Percentiles rank a stretch among this genome's conserved stretches.
Evolutionary conservation across 345 rosid species (phyloP).

Genomic region (rapeseed (Brassica napus)): DNA sequence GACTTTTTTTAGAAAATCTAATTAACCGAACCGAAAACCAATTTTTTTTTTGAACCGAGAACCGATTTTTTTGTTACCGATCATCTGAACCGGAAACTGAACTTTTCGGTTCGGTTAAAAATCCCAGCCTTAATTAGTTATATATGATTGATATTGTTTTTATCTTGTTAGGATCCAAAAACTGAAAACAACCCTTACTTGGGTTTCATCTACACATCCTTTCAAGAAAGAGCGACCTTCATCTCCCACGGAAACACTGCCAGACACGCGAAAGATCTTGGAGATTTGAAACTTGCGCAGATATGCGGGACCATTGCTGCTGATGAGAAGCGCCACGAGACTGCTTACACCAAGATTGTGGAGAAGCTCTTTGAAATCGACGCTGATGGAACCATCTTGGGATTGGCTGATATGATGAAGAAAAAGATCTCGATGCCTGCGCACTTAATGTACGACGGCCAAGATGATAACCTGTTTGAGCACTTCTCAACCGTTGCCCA

Average conservation of each 20-base stretch:
- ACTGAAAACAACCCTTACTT: conserved; percentile 75
- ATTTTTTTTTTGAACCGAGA: too few species aligned
- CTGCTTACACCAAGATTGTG: conserved; percentile 67
- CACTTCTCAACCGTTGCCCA: conserved; percentile 69
- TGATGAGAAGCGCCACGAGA: conserved; percentile 73
- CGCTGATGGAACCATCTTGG: conserved; percentile 58
- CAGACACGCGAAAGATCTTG: conserved; percentile 58
- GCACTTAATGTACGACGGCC: conserved; percentile 67
- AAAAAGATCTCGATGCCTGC: conserved; percentile 51
- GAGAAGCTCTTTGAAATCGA: conserved; percentile 73
- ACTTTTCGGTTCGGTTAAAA: too few species aligned
- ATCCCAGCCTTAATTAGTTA: too few species aligned
- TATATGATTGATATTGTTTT: neutral
- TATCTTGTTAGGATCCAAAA: conserved; percentile 56
- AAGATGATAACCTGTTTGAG: conserved; percentile 59
- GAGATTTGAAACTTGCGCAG: conserved; percentile 64
- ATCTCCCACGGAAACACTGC: conserved; percentile 81
- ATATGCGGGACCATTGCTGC: conserved; percentile 69
- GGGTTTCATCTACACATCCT: conserved; percentile 74
- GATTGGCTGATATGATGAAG: conserved; percentile 69
- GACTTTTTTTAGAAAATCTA: too few species aligned
- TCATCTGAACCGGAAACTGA: too few species aligned
- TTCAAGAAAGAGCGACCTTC: conserved; percentile 79
- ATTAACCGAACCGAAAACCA: too few species aligned
- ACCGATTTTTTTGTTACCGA: too few species aligned